Evolutionary conservation across 164 flowering plant species (phyloP), one percentile per base, ranked within the genome.

Genomic region (Magnolia officinalis): DNA sequence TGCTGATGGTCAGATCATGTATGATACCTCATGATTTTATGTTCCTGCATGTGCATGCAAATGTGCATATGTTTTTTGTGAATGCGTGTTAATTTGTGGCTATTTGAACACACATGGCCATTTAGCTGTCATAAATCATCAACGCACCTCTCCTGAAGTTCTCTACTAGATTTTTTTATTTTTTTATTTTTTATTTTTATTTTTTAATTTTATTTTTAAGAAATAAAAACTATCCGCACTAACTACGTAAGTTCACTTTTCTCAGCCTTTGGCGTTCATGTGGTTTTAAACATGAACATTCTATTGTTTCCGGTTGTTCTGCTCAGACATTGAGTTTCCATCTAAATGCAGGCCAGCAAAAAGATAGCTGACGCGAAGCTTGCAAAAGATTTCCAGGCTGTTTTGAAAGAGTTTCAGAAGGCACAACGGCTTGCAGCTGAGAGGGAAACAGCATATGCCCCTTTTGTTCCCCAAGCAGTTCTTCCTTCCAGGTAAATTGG

Each of bases 291-390:
- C 18, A 16, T 16, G 16, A 55, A 11, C 61, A 55, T 52, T 52
- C 18, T 16, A 55, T 55, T 64, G 70, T 13, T 67, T 11, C 16
- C n/a, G 52, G 68, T 10, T 64, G 21, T 51, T 63, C 4, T 69
- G 66, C 24, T 70, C 23, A 73, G 26, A 63, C 31, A 50, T 50
- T 80, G 72, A 58, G 74, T 14, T 58, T 23, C 63, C 65, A 4
- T 72, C 20, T 29, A 67, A 73, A 52, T 83, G 75, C 90, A 90
- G 97, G 87, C 89, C 21, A 84, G 82, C 81, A 92, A 89, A 83
- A 92, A 89, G 85, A 86, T 92, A 65, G 83, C 89, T 2, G 97
- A 92, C 84, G 94, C 94, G 63, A 92, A 92, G 76, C 95, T 89
- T 78, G 92, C 97, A 64, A 92, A 87, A 75, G 97, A 92, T 86